Conservation (phyloP, 768 basidiomycete genomes). For the Brasilioporus rufonigricans region DNA sequence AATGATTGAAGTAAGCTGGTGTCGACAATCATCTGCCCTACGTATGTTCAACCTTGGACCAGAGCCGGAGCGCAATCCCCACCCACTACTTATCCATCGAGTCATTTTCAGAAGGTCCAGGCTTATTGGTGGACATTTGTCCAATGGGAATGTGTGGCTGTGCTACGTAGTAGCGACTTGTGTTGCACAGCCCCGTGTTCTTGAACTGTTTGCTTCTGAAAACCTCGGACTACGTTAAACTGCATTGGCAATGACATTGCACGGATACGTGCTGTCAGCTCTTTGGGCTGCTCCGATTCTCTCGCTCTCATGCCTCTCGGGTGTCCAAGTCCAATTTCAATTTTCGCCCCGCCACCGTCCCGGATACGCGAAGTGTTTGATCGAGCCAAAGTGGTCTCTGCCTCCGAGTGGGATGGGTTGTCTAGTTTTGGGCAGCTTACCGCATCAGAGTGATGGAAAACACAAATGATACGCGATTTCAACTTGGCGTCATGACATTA, state of each 20-base stretch:
- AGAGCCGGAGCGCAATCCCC: neutral
- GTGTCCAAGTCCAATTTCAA: neutral
- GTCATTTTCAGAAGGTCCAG: neutral
- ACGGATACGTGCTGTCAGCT: neutral
- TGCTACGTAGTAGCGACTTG: neutral
- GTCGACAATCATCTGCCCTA: neutral
- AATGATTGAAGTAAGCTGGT: neutral
- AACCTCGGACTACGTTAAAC: neutral
- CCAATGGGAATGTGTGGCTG: neutral
- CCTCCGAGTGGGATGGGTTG: slow-evolving; percentile 1
- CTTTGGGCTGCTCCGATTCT: neutral
- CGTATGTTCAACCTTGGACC: too few species aligned
- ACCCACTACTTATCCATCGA: too few species aligned
- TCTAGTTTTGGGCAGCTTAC: slow-evolving; percentile 1
- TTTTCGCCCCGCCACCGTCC: neutral
- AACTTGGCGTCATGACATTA: slow-evolving; percentile 11
- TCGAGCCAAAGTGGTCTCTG: slow-evolving; percentile 8
- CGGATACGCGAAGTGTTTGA: slow-evolving; percentile 21
- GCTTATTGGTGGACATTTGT: too few species aligned
- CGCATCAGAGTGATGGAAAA: slow-evolving; percentile 11
- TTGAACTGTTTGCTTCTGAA: neutral
- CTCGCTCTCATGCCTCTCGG: neutral
- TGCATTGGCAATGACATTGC: neutral
- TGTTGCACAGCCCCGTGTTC: neutral
- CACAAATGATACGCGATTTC: slow-evolving; percentile 14